A percentile compares a stretch with the other conserved stretches of the same genome.
phyloP scores from a whole-genome alignment of 345 rosid genomes.

The Ricinus communis region DNA sequence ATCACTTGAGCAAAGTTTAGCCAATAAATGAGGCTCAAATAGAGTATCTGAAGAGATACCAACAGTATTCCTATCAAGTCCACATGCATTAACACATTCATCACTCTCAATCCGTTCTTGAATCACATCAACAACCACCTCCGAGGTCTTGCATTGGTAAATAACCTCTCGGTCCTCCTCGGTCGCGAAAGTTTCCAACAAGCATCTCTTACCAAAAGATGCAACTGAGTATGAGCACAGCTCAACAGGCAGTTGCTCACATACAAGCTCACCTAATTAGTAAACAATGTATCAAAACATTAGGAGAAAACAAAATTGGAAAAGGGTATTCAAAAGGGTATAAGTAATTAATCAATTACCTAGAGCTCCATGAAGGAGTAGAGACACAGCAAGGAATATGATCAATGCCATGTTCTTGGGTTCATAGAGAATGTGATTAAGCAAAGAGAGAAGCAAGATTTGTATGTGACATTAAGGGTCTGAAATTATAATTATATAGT shows the following conservation, averaged over 20 bases:
- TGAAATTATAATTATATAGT: neutral
- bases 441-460: neutral
- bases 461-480: neutral
- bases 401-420: conserved; percentile 10
- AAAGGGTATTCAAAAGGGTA: neutral
- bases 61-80: conserved; percentile 25
- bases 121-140: conserved; percentile 21
- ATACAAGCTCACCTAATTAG: conserved; percentile 34
- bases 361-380: conserved; percentile 31
- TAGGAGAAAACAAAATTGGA: neutral
- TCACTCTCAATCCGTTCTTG: conserved; percentile 28
- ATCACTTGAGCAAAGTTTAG: conserved; percentile 34
- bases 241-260: conserved; percentile 34
- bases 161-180: conserved; percentile 6
- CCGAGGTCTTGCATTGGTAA: conserved; percentile 37
- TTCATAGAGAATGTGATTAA: neutral
- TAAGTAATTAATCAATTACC: conserved; percentile 17
- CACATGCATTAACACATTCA: conserved; percentile 29
- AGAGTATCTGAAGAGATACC: conserved; percentile 37
- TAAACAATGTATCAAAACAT: neutral
- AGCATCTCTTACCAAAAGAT: conserved; percentile 33
- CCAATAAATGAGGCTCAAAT: conserved; percentile 25
- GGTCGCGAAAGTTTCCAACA: conserved; percentile 25
- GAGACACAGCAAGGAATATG: conserved; percentile 24
- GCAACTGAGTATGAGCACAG: conserved; percentile 31